These are phyloP conservation scores for Pterocarpus macrocarpus DNA, from an alignment of 306 rosid genomes.

Conservation along the genomic window DNA sequence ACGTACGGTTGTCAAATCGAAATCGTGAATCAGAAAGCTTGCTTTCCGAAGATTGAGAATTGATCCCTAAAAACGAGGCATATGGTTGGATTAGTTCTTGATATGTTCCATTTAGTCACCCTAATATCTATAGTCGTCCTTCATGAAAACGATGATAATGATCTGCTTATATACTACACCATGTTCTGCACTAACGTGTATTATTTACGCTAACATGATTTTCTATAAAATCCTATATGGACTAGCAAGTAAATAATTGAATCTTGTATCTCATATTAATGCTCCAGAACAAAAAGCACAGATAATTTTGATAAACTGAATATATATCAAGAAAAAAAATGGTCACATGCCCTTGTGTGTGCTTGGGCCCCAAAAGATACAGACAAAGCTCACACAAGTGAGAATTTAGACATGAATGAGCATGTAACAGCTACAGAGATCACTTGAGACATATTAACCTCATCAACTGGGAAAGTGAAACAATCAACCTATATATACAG, in stretches of 20 bases:
- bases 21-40: too few relatives aligned
- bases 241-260: constrained; percentile 18
- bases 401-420: neutral
- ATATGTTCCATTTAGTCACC: neutral
- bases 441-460: too few relatives aligned
- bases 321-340: constrained; percentile 12
- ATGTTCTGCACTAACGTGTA: neutral
- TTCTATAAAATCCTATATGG: neutral
- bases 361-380: constrained; percentile 11
- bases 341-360: constrained; percentile 32
- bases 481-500: constrained; percentile 56
- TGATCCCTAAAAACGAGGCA: neutral
- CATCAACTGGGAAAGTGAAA: too few relatives aligned
- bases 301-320: constrained; percentile 31
- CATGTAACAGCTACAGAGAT: too few relatives aligned
- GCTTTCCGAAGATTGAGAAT: neutral
- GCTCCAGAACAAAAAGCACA: constrained; percentile 33
- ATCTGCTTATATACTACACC: neutral
- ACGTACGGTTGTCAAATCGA: too few relatives aligned
- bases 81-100: neutral
- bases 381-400: constrained; percentile 5
- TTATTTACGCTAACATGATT: neutral
- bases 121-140: neutral
- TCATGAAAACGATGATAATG: neutral
- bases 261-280: neutral